These are phyloP conservation scores for Carex myosuroides DNA, from an alignment of 176 grass and related monocot genomes.

Conservation along the genomic window DNA sequence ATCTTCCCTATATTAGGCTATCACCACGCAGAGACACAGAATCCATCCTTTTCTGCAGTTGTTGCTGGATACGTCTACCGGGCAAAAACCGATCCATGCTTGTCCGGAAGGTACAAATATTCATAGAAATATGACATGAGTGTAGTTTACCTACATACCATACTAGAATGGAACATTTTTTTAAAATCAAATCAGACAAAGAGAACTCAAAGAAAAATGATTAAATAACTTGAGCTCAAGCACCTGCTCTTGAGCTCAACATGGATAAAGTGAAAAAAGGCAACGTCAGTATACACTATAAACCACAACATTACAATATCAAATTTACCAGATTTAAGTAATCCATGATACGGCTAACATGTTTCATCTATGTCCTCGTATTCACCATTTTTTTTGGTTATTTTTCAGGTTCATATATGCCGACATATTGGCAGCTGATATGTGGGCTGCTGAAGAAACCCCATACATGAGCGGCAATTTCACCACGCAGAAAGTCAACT, in stretches of 20 bases:
- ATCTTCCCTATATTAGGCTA: constrained; percentile 31
- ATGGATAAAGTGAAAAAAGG: neutral
- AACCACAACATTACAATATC: neutral
- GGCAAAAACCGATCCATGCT: constrained; percentile 26
- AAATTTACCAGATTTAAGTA: neutral
- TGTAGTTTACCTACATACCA: neutral
- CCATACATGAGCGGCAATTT: constrained; percentile 16
- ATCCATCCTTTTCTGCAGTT: neutral
- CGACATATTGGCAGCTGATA: neutral
- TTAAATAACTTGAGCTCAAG: neutral
- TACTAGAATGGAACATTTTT: neutral
- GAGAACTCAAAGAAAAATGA: neutral
- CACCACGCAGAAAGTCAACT: neutral
- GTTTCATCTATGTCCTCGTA: constrained; percentile 23
- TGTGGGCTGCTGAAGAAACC: constrained; percentile 11
- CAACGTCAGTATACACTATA: neutral
- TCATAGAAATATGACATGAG: neutral
- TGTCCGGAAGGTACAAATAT: constrained; percentile 17
- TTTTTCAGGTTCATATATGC: constrained; percentile 17
- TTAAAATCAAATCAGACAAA: neutral
- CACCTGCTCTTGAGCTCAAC: neutral
- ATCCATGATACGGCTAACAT: constrained; percentile 9
- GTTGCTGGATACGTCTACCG: constrained; percentile 19
- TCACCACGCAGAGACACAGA: neutral
- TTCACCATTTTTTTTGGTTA: neutral